A percentile compares a stretch with the other conserved stretches of the same genome.
Evolutionary conservation across 2,329 filamentous ascomycete genomes (phyloP).

Genomic region (Phialemoniopsis sp.): DNA sequence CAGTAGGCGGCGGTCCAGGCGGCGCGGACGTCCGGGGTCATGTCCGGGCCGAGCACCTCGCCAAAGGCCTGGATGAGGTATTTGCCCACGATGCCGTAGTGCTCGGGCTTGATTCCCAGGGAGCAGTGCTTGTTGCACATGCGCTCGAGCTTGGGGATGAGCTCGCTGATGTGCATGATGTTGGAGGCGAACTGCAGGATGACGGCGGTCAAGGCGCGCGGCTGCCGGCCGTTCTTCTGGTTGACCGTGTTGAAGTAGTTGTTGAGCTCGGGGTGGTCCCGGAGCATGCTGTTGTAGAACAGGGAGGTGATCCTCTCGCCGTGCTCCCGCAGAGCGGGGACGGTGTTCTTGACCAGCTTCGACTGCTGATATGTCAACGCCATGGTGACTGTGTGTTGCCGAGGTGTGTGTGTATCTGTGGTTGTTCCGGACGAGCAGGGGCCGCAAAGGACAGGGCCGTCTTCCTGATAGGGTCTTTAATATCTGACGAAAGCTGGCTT

Average conservation of each 20-base stretch:
- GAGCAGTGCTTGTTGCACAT: conserved; percentile 72
- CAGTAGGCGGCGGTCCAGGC: conserved; percentile 72
- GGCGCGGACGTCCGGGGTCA: conserved; percentile 59
- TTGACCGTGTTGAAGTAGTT: conserved; percentile 68
- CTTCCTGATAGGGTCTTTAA: no score
- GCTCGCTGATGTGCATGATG: conserved; percentile 58
- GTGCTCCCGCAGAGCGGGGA: conserved; percentile 64
- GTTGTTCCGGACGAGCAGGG: no score
- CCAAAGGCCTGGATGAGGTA: conserved; percentile 65
- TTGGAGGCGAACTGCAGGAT: conserved; percentile 69
- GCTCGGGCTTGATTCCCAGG: conserved; percentile 62
- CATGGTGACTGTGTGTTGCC: conserved; percentile 14
- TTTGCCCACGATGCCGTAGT: conserved; percentile 67
- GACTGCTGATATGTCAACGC: conserved; percentile 50
- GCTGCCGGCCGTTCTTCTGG: conserved; percentile 58
- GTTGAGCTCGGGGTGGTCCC: conserved; percentile 60
- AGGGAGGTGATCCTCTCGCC: conserved; percentile 64
- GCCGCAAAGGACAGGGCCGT: no score
- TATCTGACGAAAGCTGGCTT: no score
- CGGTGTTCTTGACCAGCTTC: conserved; percentile 63
- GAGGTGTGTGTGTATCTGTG: no score
- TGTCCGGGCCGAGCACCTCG: conserved; percentile 60
- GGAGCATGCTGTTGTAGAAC: conserved; percentile 69
- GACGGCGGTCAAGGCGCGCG: conserved; percentile 56
- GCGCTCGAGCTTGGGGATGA: conserved; percentile 48